Percentiles rank a stretch among this genome's conserved stretches.
phyloP scores from a whole-genome alignment of 257 asterid genomes.

The Plectranthus barbatus region DNA sequence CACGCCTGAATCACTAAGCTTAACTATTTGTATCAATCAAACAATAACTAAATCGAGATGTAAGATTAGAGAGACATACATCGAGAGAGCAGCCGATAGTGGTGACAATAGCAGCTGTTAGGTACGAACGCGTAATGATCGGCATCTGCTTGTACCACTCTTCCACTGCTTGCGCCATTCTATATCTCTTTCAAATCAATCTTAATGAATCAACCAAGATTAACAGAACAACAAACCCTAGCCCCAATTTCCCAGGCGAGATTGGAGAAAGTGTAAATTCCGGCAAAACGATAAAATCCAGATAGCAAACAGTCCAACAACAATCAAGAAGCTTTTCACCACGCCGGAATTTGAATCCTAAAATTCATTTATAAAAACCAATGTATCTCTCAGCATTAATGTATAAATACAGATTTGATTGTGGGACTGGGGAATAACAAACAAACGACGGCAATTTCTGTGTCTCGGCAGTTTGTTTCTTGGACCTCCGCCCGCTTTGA shows the following conservation, averaged over 20 bases:
- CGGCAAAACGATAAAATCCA: conserved; percentile 8
- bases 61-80: conserved; percentile 24
- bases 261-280: not conserved
- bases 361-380: not conserved
- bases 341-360: conserved; percentile 8
- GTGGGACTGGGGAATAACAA: too few species aligned
- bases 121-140: conserved; percentile 89
- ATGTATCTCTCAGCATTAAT: not conserved
- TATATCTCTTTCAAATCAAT: conserved; percentile 1
- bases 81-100: conserved; percentile 96
- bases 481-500: too few species aligned
- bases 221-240: conserved; percentile 17
- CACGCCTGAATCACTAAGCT: conserved; percentile 1
- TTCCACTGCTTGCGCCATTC: conserved; percentile 98
- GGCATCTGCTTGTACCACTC: conserved; percentile 99
- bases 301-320: not conserved
- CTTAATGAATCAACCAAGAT: conserved; percentile 2
- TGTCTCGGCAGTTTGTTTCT: too few species aligned
- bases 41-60: not conserved
- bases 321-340: not conserved
- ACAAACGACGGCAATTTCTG: too few species aligned
- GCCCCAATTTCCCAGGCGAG: conserved; percentile 15
- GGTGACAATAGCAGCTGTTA: conserved; percentile 90
- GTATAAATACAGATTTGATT: not conserved
- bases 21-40: not conserved